These are phyloP conservation scores for Brettanomyces bruxellensis DNA, from an alignment of 805 yeast genomes.

Conservation along the genomic window DNA sequence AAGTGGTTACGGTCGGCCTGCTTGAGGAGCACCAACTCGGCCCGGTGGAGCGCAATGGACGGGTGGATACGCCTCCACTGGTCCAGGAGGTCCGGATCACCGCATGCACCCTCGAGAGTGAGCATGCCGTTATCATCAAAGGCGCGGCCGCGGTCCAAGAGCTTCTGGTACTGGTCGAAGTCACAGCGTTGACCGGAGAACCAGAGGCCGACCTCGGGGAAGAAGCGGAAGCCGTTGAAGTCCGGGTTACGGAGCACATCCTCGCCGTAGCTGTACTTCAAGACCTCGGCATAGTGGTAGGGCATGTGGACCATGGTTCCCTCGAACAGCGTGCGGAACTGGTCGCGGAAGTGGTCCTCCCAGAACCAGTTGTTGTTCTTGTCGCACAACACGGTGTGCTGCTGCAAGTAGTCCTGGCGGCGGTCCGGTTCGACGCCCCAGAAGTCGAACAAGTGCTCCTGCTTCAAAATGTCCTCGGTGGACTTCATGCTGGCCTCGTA, in stretches of 20 bases:
- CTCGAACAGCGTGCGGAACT: constrained; percentile 2
- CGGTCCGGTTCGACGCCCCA: neutral
- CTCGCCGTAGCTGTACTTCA: constrained; percentile 1
- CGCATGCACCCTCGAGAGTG: constrained; percentile 2
- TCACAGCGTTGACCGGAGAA: neutral
- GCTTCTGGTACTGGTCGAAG: neutral
- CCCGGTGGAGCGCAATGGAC: neutral
- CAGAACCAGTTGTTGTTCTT: constrained; percentile 3
- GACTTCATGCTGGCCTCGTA: neutral
- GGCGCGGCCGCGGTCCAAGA: neutral
- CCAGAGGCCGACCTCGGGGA: constrained; percentile 2
- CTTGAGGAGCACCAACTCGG: constrained; percentile 1
- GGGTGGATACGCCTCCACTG: neutral
- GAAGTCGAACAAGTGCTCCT: neutral
- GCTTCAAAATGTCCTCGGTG: constrained; percentile 1
- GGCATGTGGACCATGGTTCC: constrained; percentile 3
- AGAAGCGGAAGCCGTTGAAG: neutral
- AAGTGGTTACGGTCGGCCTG: neutral
- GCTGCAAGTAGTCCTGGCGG: neutral
- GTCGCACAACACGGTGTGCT: constrained; percentile 1
- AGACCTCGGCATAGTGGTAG: neutral
- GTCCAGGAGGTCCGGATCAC: neutral
- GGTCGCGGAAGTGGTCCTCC: neutral
- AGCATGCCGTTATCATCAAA: constrained; percentile 1
- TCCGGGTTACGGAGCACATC: neutral